Conservation (phyloP, 768 basidiomycete species). For the Leccinum rimulosum region DNA sequence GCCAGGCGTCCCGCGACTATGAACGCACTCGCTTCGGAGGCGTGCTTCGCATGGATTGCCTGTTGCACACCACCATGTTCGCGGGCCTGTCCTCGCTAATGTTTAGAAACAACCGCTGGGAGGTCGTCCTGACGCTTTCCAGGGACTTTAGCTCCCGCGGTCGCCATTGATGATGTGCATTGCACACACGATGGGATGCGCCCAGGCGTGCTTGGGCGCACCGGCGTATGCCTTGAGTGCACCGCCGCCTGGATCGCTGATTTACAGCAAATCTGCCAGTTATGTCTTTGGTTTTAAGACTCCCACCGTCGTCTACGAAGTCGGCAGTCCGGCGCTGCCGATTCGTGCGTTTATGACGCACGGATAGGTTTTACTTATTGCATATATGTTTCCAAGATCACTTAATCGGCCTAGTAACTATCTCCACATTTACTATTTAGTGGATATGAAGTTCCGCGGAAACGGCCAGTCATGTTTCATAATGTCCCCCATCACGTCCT, state of each 20-base stretch:
- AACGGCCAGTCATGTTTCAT: not conserved
- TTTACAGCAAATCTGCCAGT: constrained; percentile 7
- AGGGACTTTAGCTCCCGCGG: constrained; percentile 26
- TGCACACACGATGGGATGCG: not conserved
- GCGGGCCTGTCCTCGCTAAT: constrained; percentile 47
- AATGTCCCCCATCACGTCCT: not conserved
- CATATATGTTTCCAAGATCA: constrained; percentile 7
- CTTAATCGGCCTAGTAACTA: constrained; percentile 1
- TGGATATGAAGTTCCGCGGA: constrained; percentile 10
- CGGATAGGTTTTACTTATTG: constrained; percentile 5
- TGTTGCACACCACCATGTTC: constrained; percentile 48
- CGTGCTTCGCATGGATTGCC: constrained; percentile 47
- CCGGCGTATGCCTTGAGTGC: not conserved
- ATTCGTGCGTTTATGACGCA: not conserved
- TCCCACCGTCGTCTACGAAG: not conserved
- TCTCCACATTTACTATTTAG: not conserved
- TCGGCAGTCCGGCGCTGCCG: constrained; percentile 15
- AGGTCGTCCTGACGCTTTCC: constrained; percentile 44
- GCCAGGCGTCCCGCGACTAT: constrained; percentile 38
- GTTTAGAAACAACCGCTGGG: constrained; percentile 38
- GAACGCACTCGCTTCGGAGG: constrained; percentile 37
- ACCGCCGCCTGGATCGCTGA: not conserved
- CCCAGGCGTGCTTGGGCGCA: not conserved
- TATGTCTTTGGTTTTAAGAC: not conserved
- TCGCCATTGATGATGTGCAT: not conserved